Evolutionary conservation across 2,329 filamentous ascomycete species (phyloP).

Genomic region (Cercospora berteroae): DNA sequence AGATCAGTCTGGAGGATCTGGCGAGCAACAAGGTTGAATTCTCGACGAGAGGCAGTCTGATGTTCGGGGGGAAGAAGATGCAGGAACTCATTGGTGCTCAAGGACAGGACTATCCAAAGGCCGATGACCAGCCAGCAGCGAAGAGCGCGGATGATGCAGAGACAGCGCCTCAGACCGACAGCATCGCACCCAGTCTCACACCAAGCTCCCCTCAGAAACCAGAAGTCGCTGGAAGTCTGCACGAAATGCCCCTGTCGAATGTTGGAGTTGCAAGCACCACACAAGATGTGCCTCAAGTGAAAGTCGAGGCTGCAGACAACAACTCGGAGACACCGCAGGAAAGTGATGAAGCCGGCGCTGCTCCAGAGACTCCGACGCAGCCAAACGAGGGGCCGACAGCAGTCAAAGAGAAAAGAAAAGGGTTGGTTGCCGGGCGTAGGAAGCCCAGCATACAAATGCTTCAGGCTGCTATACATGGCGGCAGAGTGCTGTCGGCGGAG

Average conservation of each 20-base stretch:
- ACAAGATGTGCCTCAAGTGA: background rate
- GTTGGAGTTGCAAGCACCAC: background rate
- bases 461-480: conserved; percentile 36
- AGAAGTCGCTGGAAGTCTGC: background rate
- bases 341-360: background rate
- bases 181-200: background rate
- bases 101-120: conserved; percentile 19
- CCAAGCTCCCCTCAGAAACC: background rate
- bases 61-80: conserved; percentile 55
- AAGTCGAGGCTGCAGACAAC: background rate
- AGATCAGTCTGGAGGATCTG: conserved; percentile 51
- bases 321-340: background rate
- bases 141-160: background rate
- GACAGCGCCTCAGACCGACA: background rate
- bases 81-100: conserved; percentile 31
- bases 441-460: conserved; percentile 40
- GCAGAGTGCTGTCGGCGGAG: conserved; percentile 59
- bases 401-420: conserved; percentile 5
- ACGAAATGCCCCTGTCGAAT: background rate
- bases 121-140: background rate
- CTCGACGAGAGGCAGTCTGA: conserved; percentile 59
- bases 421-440: conserved; percentile 31
- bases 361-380: background rate
- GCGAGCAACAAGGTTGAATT: conserved; percentile 55
- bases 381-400: background rate